Evolutionary conservation across 169 alveolate genomes (phyloP).

Genomic region (Plasmodium fragile): DNA sequence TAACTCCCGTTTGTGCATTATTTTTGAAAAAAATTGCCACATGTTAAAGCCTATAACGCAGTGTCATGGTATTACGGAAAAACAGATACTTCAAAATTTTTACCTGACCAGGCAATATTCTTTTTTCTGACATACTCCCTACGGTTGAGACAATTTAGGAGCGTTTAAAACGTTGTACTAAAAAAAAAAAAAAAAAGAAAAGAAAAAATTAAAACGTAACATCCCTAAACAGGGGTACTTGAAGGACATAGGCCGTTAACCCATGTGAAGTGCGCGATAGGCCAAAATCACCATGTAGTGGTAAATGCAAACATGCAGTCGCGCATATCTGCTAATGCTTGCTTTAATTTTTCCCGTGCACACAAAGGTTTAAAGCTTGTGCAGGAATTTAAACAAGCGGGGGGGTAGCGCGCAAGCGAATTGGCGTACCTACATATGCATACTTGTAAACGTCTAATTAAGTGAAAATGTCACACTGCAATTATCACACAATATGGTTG

Average conservation of each 20-base stretch:
- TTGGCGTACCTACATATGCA: background rate
- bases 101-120: constrained; percentile 3
- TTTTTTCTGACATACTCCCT: background rate
- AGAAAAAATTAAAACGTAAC: background rate
- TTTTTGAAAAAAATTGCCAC: background rate
- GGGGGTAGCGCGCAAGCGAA: background rate
- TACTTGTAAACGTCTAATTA: background rate
- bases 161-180: background rate
- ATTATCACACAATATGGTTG: background rate
- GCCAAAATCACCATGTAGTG: background rate
- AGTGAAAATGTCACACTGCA: background rate
- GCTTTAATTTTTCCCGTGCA: background rate
- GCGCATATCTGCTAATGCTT: background rate
- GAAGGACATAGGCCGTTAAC: background rate
- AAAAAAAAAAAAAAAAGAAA: background rate
- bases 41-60: background rate
- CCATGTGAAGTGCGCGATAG: background rate
- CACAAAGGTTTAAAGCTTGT: background rate
- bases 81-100: background rate
- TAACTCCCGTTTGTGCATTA: background rate
- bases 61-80: background rate
- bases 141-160: background rate
- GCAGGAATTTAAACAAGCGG: background rate
- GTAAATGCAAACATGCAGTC: background rate
- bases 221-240: background rate